Evolutionary conservation across 108 stramenopile genomes (phyloP).

Genomic region (Cyclotella cryptica): DNA sequence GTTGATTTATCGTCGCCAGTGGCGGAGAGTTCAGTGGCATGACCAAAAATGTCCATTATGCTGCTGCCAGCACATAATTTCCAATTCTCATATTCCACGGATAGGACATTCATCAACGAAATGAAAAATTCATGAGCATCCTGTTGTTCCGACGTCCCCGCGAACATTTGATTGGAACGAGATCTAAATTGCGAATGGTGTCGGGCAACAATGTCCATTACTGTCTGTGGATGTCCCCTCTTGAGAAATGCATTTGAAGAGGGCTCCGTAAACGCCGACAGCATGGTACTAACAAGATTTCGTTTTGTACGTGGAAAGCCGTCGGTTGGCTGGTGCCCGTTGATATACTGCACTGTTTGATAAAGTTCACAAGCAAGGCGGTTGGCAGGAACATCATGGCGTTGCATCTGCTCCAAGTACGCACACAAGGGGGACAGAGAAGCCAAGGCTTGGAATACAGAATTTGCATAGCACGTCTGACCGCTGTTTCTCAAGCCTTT

Average conservation of each 20-base stretch:
- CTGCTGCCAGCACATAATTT: background rate
- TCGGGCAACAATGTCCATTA: constrained; percentile 54
- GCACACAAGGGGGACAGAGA: constrained; percentile 59
- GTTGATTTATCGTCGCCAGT: too few species aligned
- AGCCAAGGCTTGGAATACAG: constrained; percentile 81
- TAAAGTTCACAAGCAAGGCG: constrained; percentile 33
- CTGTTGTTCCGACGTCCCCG: constrained; percentile 68
- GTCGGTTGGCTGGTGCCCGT: constrained; percentile 39
- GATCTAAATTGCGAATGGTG: constrained; percentile 63
- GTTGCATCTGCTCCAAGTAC: constrained; percentile 60
- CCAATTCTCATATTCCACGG: constrained; percentile 10
- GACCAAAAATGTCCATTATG: background rate
- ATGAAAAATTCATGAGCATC: constrained; percentile 86
- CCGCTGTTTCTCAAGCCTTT: constrained; percentile 77
- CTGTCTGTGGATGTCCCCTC: constrained; percentile 17
- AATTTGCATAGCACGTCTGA: constrained; percentile 86
- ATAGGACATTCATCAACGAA: constrained; percentile 72
- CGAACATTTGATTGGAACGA: constrained; percentile 2
- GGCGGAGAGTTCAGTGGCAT: too few species aligned
- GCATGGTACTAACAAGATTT: constrained; percentile 26
- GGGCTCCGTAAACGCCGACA: background rate
- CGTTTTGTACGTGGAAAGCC: background rate
- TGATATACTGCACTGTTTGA: constrained; percentile 49
- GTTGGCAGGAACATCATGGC: background rate
- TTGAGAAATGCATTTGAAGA: background rate